Evolutionary conservation across 192 early-diverging fungal genomes (phyloP), one percentile per base, ranked within the genome.

Genomic region (Coemansia umbellata): DNA sequence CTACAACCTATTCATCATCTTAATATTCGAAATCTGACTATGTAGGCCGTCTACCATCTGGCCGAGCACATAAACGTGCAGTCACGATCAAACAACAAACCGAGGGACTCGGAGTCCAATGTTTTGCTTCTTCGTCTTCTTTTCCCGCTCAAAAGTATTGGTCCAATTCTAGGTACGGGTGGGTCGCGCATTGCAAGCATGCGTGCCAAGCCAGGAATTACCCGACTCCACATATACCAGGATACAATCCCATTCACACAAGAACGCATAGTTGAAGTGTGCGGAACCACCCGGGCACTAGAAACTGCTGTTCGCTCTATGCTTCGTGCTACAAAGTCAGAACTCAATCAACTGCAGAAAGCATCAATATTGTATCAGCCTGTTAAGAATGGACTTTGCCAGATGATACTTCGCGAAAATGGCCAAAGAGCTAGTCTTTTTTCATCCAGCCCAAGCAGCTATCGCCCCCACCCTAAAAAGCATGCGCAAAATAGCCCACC

Each of bases 241-340:
- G 28, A 59, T 24, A 22, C 50, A 17, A 53, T 75, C 36, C 66
- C 60, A 19, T 64, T 65, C 18, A 68, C 65, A 5, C 57, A 65
- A 8, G 72, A 75, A 61, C 72, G 72, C 14, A 53, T 75, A 11
- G 55, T 75, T 10, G 65, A 68, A 37, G 32, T 57, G 3, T 28
- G 57, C 23, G 72, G 55, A n/a, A 49, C 72, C 5, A 17, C 51
- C 6, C 9, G 37, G 5, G 57, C 56, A 3, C 28, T 75, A 21
- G 22, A 57, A 5, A 32, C 37, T 4, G 58, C 57, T 8, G 31
- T 55, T 5, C 9, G 9, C 5, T 48, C 42, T 30, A 26, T 75
- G 31, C 37, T 75, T 8, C 19, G 41, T 4, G 36, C 59, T 21
- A 68, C 58, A 1, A 39, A 56, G 26, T 36, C 55, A 0, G 24